phyloP scores from a whole-genome alignment of 2,329 filamentous ascomycete genomes.

The Ophioceras dolichostomum region DNA sequence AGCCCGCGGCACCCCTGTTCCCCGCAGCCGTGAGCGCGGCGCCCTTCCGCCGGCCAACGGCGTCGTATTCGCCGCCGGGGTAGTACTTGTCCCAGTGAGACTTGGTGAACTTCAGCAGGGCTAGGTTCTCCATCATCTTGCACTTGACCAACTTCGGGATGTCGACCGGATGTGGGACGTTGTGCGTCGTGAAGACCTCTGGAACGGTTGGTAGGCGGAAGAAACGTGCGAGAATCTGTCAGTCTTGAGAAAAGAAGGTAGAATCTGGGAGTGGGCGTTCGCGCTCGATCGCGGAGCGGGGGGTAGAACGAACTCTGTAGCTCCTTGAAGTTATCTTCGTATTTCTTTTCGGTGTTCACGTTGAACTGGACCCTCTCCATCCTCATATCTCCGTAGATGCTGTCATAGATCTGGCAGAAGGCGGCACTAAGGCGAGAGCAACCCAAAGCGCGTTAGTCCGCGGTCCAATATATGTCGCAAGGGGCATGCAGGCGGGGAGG shows the following conservation, averaged over 20 bases:
- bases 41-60: constrained; percentile 72
- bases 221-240: constrained; percentile 1
- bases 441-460: neutral
- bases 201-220: constrained; percentile 1
- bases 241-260: neutral
- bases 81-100: constrained; percentile 97
- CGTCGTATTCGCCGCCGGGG: constrained; percentile 94
- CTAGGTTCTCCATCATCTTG: constrained; percentile 99
- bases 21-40: constrained; percentile 42
- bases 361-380: constrained; percentile 98
- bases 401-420: constrained; percentile 95
- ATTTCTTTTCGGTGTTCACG: constrained; percentile 91
- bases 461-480: too few relatives aligned
- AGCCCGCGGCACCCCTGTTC: constrained; percentile 29
- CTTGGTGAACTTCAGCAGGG: constrained; percentile 97
- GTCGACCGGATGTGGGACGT: constrained; percentile 77
- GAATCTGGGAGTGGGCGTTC: neutral
- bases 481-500: neutral
- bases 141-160: constrained; percentile 88
- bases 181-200: constrained; percentile 78
- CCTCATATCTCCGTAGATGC: constrained; percentile 89
- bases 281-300: constrained; percentile 3
- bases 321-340: constrained; percentile 97
- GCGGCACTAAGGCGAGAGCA: constrained; percentile 54
- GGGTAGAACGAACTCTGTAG: constrained; percentile 88